Percentiles rank a stretch among this genome's conserved stretches.
phyloP scores from a whole-genome alignment of 2,329 filamentous ascomycete genomes.

The Cadophora gregata region DNA sequence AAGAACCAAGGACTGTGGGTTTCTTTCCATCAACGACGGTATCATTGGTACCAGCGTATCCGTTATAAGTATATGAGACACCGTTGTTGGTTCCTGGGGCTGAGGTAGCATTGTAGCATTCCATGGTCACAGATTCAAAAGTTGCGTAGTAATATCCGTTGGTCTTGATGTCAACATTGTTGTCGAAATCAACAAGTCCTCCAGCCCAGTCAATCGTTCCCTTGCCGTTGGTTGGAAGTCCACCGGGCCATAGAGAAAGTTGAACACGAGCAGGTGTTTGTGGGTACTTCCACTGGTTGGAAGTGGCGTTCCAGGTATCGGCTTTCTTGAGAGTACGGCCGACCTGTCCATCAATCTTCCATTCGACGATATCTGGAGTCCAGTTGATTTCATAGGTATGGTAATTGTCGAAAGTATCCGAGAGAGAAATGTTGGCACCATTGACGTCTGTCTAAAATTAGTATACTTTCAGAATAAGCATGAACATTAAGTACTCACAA shows the following conservation, averaged over 20 bases:
- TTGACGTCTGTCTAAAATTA: conserved; percentile 67
- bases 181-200: conserved; percentile 86
- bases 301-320: conserved; percentile 85
- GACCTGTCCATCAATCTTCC: conserved; percentile 83
- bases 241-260: conserved; percentile 95
- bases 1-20: conserved; percentile 75
- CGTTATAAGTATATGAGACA: conserved; percentile 78
- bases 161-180: conserved; percentile 72
- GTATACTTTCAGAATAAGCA: conserved; percentile 29
- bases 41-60: conserved; percentile 70
- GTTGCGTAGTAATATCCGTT: conserved; percentile 89
- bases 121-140: conserved; percentile 76
- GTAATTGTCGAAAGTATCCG: conserved; percentile 76
- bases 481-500: conserved; percentile 65
- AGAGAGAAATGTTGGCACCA: conserved; percentile 70
- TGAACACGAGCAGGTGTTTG: conserved; percentile 92
- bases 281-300: conserved; percentile 83
- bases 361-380: conserved; percentile 84
- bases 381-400: conserved; percentile 95
- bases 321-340: conserved; percentile 76
- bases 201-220: conserved; percentile 94
- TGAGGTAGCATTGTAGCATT: conserved; percentile 76
- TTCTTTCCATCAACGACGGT: conserved; percentile 79
- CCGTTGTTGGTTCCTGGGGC: conserved; percentile 71
- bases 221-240: conserved; percentile 75